Conservation (phyloP, 2,329 filamentous ascomycete genomes). For the Pseudogymnoascus sp. region DNA sequence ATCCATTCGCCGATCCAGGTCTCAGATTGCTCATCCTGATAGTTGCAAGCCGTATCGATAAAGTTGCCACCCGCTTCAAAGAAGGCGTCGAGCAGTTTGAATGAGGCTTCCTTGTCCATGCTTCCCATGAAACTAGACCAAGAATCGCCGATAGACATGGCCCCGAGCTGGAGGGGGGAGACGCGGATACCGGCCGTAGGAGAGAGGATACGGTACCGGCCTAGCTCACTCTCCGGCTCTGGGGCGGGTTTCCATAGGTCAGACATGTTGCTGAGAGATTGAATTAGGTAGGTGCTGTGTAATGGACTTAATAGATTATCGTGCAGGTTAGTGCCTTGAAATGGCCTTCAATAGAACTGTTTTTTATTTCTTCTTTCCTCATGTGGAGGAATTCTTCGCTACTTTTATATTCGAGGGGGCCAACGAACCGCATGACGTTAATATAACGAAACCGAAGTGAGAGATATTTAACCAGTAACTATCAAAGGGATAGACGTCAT, state of each 20-base stretch:
- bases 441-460: not conserved
- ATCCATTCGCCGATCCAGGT: constrained; percentile 66
- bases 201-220: constrained; percentile 58
- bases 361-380: not conserved
- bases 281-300: not conserved
- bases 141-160: constrained; percentile 57
- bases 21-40: constrained; percentile 55
- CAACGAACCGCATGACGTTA: not conserved
- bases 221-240: constrained; percentile 52
- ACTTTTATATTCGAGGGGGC: not conserved
- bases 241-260: constrained; percentile 34
- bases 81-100: constrained; percentile 52
- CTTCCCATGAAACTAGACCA: constrained; percentile 44
- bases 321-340: not conserved
- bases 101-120: constrained; percentile 47
- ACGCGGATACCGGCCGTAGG: constrained; percentile 59
- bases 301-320: not conserved
- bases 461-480: not conserved
- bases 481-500: not conserved
- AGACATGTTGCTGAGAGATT: not conserved
- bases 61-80: constrained; percentile 56
- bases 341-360: not conserved
- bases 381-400: not conserved
- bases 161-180: constrained; percentile 57
- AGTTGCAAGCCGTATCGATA: constrained; percentile 57